phyloP scores from a whole-genome alignment of 179 eudicot genomes.

The Gypsophila paniculata region DNA sequence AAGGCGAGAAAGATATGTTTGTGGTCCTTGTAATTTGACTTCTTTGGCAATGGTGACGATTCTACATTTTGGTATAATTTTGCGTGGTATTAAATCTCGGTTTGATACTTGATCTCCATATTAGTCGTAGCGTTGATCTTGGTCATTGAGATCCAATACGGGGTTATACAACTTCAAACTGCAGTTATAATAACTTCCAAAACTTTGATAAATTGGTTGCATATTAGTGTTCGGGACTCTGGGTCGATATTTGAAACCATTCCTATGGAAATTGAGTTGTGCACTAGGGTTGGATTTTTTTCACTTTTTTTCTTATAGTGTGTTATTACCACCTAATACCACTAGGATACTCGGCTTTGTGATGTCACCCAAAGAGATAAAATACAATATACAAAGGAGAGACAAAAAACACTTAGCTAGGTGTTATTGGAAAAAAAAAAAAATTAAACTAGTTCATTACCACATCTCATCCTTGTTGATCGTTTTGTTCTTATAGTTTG shows the following conservation, averaged over 20 bases:
- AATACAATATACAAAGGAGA: too few relatives aligned
- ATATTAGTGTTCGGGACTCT: too few relatives aligned
- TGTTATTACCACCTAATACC: not conserved
- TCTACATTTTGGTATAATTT: not conserved
- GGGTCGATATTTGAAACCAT: too few relatives aligned
- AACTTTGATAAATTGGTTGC: too few relatives aligned
- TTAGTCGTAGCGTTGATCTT: too few relatives aligned
- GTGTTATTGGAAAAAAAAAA: not conserved
- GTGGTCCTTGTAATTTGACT: not conserved
- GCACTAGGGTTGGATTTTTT: not conserved
- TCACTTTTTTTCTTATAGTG: not conserved
- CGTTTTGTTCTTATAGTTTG: too few relatives aligned
- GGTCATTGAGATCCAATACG: too few relatives aligned
- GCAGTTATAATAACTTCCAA: too few relatives aligned
- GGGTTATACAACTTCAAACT: too few relatives aligned
- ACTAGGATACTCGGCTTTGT: not conserved
- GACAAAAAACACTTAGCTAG: conserved; percentile 2
- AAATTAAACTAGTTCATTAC: not conserved
- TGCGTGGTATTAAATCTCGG: not conserved
- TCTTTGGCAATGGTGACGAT: not conserved
- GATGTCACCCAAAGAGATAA: not conserved
- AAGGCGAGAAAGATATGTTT: not conserved
- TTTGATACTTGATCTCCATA: too few relatives aligned
- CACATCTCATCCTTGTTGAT: not conserved
- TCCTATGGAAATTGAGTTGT: not conserved